These are phyloP conservation scores for Tetradesmus obliquus DNA, from an alignment of 139 green algal species.

Conservation along the genomic window DNA sequence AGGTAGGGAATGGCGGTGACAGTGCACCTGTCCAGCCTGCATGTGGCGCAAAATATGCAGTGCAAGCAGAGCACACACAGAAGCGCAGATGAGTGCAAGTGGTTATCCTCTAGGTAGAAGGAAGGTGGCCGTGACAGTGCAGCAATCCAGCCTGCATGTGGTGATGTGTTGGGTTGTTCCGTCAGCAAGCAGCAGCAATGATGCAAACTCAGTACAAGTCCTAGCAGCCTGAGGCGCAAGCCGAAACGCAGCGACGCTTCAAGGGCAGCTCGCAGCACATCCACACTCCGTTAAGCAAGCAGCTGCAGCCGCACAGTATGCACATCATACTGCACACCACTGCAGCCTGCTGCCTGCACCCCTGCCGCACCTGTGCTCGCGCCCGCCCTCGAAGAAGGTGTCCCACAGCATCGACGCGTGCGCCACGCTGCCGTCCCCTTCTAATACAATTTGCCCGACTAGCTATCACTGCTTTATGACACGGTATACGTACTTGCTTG, in stretches of 20 bases:
- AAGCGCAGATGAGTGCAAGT: background rate
- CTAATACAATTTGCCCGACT: no score
- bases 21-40: conserved; percentile 69
- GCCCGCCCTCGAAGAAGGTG: conserved; percentile 89
- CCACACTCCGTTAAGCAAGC: background rate
- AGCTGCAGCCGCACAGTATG: background rate
- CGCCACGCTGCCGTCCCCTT: conserved; percentile 78
- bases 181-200: no score
- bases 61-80: background rate
- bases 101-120: no score
- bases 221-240: no score
- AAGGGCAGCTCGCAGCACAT: no score
- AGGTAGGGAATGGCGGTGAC: conserved; percentile 93
- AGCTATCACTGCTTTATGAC: no score
- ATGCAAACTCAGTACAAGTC: no score
- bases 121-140: no score
- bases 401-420: conserved; percentile 94
- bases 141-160: background rate
- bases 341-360: conserved; percentile 20
- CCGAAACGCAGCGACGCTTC: no score
- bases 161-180: background rate
- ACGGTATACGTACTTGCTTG: no score
- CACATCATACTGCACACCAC: background rate
- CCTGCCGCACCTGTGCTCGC: conserved; percentile 64
- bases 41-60: background rate